phyloP scores from a whole-genome alignment of 2,329 filamentous ascomycete species.

The Fusarium citri region DNA sequence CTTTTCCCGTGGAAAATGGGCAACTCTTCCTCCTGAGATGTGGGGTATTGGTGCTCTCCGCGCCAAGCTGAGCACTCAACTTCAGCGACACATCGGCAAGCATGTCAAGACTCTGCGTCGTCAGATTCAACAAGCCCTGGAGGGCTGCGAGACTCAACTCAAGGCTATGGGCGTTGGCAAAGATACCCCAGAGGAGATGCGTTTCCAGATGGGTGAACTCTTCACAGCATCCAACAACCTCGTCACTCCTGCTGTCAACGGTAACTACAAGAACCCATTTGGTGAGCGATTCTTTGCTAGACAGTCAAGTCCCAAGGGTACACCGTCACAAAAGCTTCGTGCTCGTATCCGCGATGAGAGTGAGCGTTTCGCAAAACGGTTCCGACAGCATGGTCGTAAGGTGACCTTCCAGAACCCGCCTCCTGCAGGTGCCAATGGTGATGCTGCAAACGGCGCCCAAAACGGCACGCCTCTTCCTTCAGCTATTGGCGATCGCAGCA shows the following conservation, averaged over 20 bases:
- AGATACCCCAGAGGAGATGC: constrained; percentile 65
- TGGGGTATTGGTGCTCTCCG: constrained; percentile 60
- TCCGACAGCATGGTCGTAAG: constrained; percentile 63
- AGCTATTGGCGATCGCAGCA: constrained; percentile 53
- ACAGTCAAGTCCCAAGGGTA: constrained; percentile 61
- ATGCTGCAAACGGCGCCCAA: constrained; percentile 15
- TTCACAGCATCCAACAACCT: constrained; percentile 65
- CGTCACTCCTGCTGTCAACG: constrained; percentile 65
- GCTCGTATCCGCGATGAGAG: constrained; percentile 65
- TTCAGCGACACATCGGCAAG: constrained; percentile 64
- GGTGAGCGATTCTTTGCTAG: constrained; percentile 64
- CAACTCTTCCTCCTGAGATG: constrained; percentile 59
- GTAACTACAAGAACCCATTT: constrained; percentile 67
- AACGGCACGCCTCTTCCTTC: constrained; percentile 44
- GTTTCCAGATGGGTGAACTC: constrained; percentile 64
- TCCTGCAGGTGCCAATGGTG: constrained; percentile 22
- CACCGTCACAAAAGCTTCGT: constrained; percentile 63
- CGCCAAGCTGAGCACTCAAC: constrained; percentile 61
- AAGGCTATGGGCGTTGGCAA: constrained; percentile 63
- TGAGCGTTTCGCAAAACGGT: constrained; percentile 61
- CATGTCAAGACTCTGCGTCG: constrained; percentile 63
- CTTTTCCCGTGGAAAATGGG: constrained; percentile 63
- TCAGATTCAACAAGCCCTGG: constrained; percentile 63
- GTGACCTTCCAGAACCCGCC: constrained; percentile 55
- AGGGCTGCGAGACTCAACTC: constrained; percentile 62